Base-by-base conservation (phyloP, 139 green algal genomes). In the Chlamydomonas sp. region DNA sequence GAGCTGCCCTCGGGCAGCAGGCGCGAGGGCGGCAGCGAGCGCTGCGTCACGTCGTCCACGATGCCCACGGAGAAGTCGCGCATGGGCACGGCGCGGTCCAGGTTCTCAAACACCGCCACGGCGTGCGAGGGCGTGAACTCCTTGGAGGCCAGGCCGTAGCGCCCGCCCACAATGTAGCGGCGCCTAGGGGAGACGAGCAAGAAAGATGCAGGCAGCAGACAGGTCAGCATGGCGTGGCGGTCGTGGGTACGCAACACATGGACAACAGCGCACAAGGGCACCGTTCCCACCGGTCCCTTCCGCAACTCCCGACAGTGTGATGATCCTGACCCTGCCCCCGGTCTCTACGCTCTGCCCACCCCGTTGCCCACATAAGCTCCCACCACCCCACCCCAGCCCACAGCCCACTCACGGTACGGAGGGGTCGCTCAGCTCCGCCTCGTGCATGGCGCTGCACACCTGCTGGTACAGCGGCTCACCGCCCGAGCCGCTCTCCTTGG, bases 121-220 rank as follows among this genome's bases (percentile, higher is more conserved):
- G 86, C 91, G 85, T 92, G 91, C 31, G 90, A 89, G 9, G 93
- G 93, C 3, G 92, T 94, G 89, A 95, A 95, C 87, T 95, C 93
- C 90, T 95, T 95, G 86, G 88, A 93, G 58, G 85, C 91, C 31
- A 95, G 88, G n/a, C 93, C 93, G 73, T 92, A 95, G 83, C 93
- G 91, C 3, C 93, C 93, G 72, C 91, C 91, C n/a, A 95, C 84
- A 8, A 91, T 59, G 59, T 75, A 84, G 75, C 88, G 88, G 6
- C 81, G 81, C 60, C 81, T 86, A 71, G 10, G 58, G 67, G 57
- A 2, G 31, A n/a, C 5, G 57, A 58, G 2, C 31, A 49, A 49
- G 31, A 49, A 49, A 49, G 31, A 49, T 49, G 31, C 31, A 49
- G 31, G 31, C 31, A 49, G 31, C 31, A 49, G 31, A 49, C 31